These are phyloP conservation scores for Nakazawaea peltata DNA, from an alignment of 805 yeast species.

Conservation along the genomic window DNA sequence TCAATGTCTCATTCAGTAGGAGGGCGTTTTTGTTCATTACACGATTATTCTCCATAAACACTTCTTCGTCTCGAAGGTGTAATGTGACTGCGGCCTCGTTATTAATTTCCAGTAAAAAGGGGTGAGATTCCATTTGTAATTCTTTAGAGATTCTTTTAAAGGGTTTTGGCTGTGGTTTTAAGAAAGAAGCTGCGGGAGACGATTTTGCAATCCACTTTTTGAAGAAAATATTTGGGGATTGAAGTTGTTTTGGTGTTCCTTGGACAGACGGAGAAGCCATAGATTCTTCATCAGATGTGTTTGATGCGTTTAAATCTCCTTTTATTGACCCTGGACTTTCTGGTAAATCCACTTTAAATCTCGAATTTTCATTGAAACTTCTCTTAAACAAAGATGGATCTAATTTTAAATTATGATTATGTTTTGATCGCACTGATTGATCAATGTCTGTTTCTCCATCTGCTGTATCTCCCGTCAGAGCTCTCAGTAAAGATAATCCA, in stretches of 20 bases:
- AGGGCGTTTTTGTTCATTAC: background rate
- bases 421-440: background rate
- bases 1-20: slow-evolving; percentile 13
- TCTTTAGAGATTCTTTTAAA: slow-evolving; percentile 26
- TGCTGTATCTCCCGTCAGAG: slow-evolving; percentile 2
- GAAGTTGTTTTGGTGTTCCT: slow-evolving; percentile 1
- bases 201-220: slow-evolving; percentile 21
- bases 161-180: slow-evolving; percentile 26
- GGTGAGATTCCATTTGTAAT: slow-evolving; percentile 24
- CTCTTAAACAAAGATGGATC: slow-evolving; percentile 1
- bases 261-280: background rate
- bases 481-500: too few relatives aligned
- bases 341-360: too few relatives aligned
- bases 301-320: too few relatives aligned
- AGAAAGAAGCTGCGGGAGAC: too few relatives aligned
- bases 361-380: slow-evolving; percentile 7
- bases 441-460: background rate
- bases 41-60: slow-evolving; percentile 11
- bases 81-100: slow-evolving; percentile 26
- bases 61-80: slow-evolving; percentile 22
- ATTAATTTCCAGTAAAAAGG: slow-evolving; percentile 25
- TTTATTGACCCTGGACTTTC: too few relatives aligned
- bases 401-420: too few relatives aligned
- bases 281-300: slow-evolving; percentile 1
- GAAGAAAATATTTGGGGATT: slow-evolving; percentile 18